phyloP scores from a whole-genome alignment of 208 protist species.

The Novymonas esmeraldas region DNA sequence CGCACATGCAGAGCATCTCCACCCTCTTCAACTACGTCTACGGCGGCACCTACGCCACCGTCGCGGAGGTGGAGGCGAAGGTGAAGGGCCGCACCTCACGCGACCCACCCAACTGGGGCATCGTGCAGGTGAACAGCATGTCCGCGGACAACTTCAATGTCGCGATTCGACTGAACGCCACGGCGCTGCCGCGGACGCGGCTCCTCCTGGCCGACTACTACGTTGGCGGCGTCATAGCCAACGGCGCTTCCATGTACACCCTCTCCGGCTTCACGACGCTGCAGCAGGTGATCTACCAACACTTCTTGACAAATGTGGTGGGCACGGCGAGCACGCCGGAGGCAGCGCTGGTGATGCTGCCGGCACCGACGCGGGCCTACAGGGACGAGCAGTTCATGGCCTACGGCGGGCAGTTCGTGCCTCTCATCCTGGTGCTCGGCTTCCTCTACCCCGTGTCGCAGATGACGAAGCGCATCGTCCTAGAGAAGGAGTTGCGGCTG shows the following conservation, averaged over 20 bases:
- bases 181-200: slow-evolving; percentile 41
- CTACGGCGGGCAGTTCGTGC: slow-evolving; percentile 44
- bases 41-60: slow-evolving; percentile 32
- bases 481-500: slow-evolving; percentile 88
- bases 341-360: slow-evolving; percentile 34
- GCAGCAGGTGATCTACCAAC: slow-evolving; percentile 40
- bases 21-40: slow-evolving; percentile 59
- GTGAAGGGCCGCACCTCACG: slow-evolving; percentile 28
- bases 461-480: slow-evolving; percentile 78
- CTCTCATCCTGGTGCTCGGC: slow-evolving; percentile 73
- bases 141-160: slow-evolving; percentile 41
- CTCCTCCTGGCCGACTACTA: slow-evolving; percentile 26
- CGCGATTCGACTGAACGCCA: slow-evolving; percentile 55
- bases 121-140: slow-evolving; percentile 46
- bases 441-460: slow-evolving; percentile 82
- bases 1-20: slow-evolving; percentile 33
- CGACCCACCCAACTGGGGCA: slow-evolving; percentile 50
- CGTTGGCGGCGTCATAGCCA: slow-evolving; percentile 29
- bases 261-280: slow-evolving; percentile 59
- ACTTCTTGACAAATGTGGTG: slow-evolving; percentile 43
- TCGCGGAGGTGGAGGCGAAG: slow-evolving; percentile 22
- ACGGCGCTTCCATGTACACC: slow-evolving; percentile 44
- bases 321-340: slow-evolving; percentile 31
- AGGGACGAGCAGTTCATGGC: slow-evolving; percentile 51
- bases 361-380: slow-evolving; percentile 49